Evolutionary conservation across 805 yeast species (phyloP).

Genomic region (Ogataea zsoltii): DNA sequence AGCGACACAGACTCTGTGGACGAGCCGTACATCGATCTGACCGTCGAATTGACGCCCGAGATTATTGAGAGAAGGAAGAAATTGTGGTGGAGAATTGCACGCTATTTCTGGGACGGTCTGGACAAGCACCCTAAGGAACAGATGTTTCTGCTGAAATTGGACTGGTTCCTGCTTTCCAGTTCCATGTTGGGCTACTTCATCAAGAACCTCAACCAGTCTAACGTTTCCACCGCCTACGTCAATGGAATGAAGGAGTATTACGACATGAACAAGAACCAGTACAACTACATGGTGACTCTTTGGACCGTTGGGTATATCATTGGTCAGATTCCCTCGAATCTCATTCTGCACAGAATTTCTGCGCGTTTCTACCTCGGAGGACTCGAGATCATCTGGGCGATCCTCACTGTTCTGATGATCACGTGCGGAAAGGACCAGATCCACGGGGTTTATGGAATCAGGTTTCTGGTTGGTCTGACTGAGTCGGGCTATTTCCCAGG

Average conservation of each 20-base stretch:
- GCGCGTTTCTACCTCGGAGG: constrained; percentile 47
- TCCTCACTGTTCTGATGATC: constrained; percentile 40
- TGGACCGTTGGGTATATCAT: constrained; percentile 52
- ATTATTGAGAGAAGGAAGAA: neutral
- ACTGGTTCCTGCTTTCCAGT: constrained; percentile 50
- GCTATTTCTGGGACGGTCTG: constrained; percentile 31
- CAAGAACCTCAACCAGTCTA: constrained; percentile 60
- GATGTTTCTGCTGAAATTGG: constrained; percentile 48
- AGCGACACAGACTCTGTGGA: neutral
- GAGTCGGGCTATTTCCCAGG: constrained; percentile 55
- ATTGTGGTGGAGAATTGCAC: constrained; percentile 9
- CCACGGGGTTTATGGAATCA: constrained; percentile 32
- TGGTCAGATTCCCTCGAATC: constrained; percentile 50
- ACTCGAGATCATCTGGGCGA: constrained; percentile 46
- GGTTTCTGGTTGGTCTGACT: constrained; percentile 44
- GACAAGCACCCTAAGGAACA: constrained; percentile 41
- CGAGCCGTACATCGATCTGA: constrained; percentile 11
- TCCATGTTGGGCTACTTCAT: constrained; percentile 64
- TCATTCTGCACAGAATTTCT: constrained; percentile 41
- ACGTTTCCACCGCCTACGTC: constrained; percentile 63
- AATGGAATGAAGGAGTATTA: constrained; percentile 61
- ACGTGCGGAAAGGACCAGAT: constrained; percentile 27
- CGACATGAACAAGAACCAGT: constrained; percentile 52
- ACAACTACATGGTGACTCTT: constrained; percentile 43
- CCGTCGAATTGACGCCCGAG: constrained; percentile 4